phyloP scores from a whole-genome alignment of 371 early-diverging fungal species.

The Rhizopus delemar region DNA sequence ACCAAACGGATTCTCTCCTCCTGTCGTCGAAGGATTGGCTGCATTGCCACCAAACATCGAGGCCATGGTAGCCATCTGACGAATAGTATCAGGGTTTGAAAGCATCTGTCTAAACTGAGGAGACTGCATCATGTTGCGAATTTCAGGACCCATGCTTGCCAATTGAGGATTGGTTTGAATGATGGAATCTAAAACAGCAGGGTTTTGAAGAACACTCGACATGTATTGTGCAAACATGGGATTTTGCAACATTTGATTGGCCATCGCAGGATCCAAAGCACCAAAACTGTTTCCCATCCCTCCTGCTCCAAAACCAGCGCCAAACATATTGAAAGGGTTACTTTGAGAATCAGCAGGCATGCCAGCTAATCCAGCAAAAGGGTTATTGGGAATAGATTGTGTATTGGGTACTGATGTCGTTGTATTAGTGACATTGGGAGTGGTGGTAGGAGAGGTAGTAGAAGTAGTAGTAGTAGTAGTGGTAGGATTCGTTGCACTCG shows the following conservation, averaged over 20 bases:
- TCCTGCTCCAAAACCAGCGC: conserved; percentile 53
- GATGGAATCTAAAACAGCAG: conserved; percentile 81
- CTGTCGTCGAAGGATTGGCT: conserved; percentile 32
- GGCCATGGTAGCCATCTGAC: conserved; percentile 77
- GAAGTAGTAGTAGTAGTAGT: conserved; percentile 24
- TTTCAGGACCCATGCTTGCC: conserved; percentile 81
- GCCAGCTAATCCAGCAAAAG: conserved; percentile 46
- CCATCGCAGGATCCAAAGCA: conserved; percentile 68
- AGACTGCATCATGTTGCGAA: conserved; percentile 76
- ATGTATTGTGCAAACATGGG: conserved; percentile 84
- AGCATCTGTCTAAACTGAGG: conserved; percentile 86
- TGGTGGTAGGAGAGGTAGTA: conserved; percentile 32
- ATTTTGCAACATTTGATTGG: conserved; percentile 77
- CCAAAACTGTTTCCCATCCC: conserved; percentile 64
- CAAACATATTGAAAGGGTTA: conserved; percentile 59
- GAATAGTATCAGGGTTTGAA: conserved; percentile 81
- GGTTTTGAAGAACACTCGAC: conserved; percentile 77
- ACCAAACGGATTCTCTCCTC: conserved; percentile 64
- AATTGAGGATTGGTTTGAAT: conserved; percentile 81
- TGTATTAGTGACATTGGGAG: conserved; percentile 20
- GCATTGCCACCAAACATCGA: conserved; percentile 54
- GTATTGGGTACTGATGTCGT: conserved; percentile 28
- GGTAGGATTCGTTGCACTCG: too few species aligned
- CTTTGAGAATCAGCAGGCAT: conserved; percentile 42
- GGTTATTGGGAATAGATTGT: conserved; percentile 24